A percentile compares a stretch with the other conserved stretches of the same genome.
phyloP scores from a whole-genome alignment of 345 rosid genomes.

The Lepidium didymum region DNA sequence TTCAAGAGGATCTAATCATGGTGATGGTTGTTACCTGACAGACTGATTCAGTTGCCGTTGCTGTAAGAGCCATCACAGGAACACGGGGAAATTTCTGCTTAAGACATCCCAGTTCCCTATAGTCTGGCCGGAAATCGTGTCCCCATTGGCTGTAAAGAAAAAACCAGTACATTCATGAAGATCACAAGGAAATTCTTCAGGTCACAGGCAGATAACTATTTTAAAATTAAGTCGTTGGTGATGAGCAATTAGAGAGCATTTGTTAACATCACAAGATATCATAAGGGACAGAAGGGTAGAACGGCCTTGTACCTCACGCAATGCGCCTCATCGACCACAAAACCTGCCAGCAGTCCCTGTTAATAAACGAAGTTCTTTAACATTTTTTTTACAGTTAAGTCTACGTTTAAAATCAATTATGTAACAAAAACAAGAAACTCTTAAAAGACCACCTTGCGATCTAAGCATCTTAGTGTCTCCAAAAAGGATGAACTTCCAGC shows the following conservation, averaged over 20 bases:
- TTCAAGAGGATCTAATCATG: not conserved
- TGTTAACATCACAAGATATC: not conserved
- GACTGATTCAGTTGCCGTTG: constrained; percentile 74
- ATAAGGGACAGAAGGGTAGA: not conserved
- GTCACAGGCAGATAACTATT: not conserved
- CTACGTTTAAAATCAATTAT: not conserved
- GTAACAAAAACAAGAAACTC: not conserved
- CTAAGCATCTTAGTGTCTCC: constrained; percentile 52
- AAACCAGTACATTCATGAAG: not conserved
- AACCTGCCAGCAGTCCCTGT: constrained; percentile 72
- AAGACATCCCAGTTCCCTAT: constrained; percentile 70
- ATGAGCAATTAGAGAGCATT: not conserved
- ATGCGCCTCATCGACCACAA: constrained; percentile 91
- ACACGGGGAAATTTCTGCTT: constrained; percentile 67
- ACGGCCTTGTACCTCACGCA: constrained; percentile 63
- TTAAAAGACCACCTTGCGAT: constrained; percentile 46
- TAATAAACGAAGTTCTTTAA: too few species aligned
- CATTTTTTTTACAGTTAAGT: not conserved
- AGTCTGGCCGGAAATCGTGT: constrained; percentile 96
- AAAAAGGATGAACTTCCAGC: constrained; percentile 63
- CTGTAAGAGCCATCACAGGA: constrained; percentile 84
- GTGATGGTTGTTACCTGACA: constrained; percentile 44
- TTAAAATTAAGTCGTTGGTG: not conserved
- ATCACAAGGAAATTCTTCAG: not conserved
- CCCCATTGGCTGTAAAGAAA: constrained; percentile 83